Percentiles rank a stretch among this genome's conserved stretches.
Conservation (phyloP, 352 stramenopile species). For the Hyaloperonospora brassicae region DNA sequence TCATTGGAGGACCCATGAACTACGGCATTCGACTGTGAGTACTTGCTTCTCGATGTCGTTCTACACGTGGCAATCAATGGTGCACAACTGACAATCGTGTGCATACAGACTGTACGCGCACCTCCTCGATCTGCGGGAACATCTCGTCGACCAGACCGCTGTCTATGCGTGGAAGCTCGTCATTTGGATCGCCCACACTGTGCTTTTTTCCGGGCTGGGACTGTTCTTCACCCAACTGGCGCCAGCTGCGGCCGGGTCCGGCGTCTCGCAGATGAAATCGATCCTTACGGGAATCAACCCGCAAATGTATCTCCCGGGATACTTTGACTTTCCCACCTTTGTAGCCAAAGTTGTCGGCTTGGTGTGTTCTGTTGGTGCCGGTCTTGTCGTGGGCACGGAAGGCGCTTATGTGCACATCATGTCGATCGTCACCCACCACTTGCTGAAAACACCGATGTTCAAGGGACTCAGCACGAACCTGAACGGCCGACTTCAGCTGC, state of each 20-base stretch:
- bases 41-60: background rate
- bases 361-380: constrained; percentile 88
- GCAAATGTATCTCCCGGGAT: constrained; percentile 71
- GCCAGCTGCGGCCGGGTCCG: constrained; percentile 65
- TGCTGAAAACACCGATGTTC: constrained; percentile 80
- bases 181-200: constrained; percentile 60
- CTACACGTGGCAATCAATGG: constrained; percentile 7
- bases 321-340: constrained; percentile 80
- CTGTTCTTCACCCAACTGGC: constrained; percentile 65
- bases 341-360: constrained; percentile 89
- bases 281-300: constrained; percentile 82
- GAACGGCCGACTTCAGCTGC: constrained; percentile 80
- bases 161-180: constrained; percentile 33
- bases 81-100: constrained; percentile 28
- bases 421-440: constrained; percentile 86
- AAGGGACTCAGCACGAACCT: constrained; percentile 58
- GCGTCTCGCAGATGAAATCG: constrained; percentile 85
- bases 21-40: constrained; percentile 59
- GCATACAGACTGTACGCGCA: constrained; percentile 29
- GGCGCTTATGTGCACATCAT: constrained; percentile 98
- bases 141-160: constrained; percentile 33
- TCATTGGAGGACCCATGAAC: constrained; percentile 72
- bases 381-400: constrained; percentile 95
- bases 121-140: constrained; percentile 35
- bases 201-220: constrained; percentile 56